These are phyloP conservation scores for Myrica gale DNA, from an alignment of 306 rosid species.

Conservation along the genomic window DNA sequence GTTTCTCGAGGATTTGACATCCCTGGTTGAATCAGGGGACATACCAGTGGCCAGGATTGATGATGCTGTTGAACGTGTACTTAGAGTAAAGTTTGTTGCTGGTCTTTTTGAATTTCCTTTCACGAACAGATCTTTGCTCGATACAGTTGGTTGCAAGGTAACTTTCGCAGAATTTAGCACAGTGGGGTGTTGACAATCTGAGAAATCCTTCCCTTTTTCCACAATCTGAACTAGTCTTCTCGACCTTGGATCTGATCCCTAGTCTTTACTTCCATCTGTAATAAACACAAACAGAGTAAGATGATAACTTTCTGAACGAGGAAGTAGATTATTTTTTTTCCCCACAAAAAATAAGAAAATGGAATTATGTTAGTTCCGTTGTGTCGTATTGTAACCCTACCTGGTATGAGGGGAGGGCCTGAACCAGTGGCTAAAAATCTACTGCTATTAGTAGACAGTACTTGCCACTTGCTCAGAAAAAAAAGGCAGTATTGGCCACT, in stretches of 20 bases:
- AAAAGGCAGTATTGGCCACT: neutral
- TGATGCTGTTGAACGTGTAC: conserved; percentile 78
- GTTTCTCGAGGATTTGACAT: conserved; percentile 52
- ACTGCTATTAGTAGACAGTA: neutral
- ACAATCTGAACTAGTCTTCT: conserved; percentile 9
- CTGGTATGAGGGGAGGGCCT: neutral
- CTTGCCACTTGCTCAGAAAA: no score
- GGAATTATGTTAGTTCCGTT: neutral
- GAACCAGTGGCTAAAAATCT: neutral
- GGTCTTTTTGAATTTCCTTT: conserved; percentile 76
- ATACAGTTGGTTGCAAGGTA: conserved; percentile 85
- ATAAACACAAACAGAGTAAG: neutral
- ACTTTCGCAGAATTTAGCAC: conserved; percentile 17
- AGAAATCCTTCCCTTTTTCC: neutral
- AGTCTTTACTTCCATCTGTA: neutral
- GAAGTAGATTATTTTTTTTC: neutral
- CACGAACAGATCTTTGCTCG: conserved; percentile 63
- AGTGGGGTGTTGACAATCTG: conserved; percentile 3
- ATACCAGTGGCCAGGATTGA: conserved; percentile 65
- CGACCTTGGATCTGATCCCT: neutral
- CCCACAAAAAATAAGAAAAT: neutral
- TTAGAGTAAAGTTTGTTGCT: conserved; percentile 80
- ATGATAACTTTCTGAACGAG: neutral
- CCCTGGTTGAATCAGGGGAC: conserved; percentile 62
- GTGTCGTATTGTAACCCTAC: neutral